Base-by-base conservation (phyloP, 2,329 filamentous ascomycete genomes). In the Pestalotiopsis sp. region DNA sequence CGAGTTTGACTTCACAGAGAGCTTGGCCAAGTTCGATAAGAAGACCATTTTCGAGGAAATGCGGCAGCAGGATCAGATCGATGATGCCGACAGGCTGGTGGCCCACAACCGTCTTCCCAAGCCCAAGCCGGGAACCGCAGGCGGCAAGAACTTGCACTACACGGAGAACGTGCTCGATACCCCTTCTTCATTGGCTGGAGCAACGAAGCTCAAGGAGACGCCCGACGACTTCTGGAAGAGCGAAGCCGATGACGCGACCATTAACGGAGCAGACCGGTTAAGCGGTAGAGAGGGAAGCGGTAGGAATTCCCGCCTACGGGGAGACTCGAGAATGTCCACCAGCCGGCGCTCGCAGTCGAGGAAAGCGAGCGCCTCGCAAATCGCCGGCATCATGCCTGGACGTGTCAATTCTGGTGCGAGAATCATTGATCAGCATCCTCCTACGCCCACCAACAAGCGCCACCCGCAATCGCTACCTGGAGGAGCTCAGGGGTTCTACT, bases 21-120 rank as follows among this genome's bases (percentile, higher is more conserved):
- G 94, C 72, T 85, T 98, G 40, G 95, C 93, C 61, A 97, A 97
- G 77, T 98, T 98, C 75, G 95, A 98, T 83, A 98, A 98, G 83
- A 90, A 92, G 68, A 91, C 91, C 1, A 90, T 98, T 9, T 99
- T 99, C 78, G 92, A 95, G 72, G 92, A 98, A 80, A 96, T 98
- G 80, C 88, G 93, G 69, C 93, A 93, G 73, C 93, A 97, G 68
- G 95, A 98, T 75, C 91, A 90, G 38, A 90, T 95, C 9, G 93
- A 95, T n/a, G 95, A 97, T 68, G 92, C 95, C 66, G 93, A 93
- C 72, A 91, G 95, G n/a, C 82, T 99, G 52, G 95, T 98, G 41
- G 92, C 93, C 67, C 94, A 97, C 81, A 98, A 98, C 78, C 89
- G 93, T 41, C 75, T 89, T 4, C 81, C 83, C 73, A 85, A 80